Evolutionary conservation across 345 rosid genomes (phyloP), one percentile per base, ranked within the genome.

Genomic region (Firmiana major): DNA sequence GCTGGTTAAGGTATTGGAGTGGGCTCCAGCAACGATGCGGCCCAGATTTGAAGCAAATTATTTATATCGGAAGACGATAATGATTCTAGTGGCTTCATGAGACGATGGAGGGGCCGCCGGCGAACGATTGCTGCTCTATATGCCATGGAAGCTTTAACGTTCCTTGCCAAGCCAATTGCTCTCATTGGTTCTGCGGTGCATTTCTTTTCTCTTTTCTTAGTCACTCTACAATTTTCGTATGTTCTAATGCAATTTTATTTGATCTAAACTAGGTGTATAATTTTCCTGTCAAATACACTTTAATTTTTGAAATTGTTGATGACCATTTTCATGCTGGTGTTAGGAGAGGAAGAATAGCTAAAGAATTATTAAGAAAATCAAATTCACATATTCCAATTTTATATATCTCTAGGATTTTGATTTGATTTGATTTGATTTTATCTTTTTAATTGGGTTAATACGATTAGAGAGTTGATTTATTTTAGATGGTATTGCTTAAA

Each of bases 181-280:
- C 98, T 48, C 99, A 93, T 79, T 95, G 99, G 99, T 93, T 95
- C 75, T 95, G 98, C 84, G 94, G 99, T 94, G 28, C 71, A 15
- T 64, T 48, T 45, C 79, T 9, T 72, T 62, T 43, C 22, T 34
- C 34, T 1, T 5, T 43, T 57, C 57, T 55, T 17, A 15, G 3
- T 36, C 66, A 38, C 40, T 38, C 40, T 38, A 38, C 4, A 15
- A n/a, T 6, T 53, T 36, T 51, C 16, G 17, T 49, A 7, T 22
- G 34, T 73, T 36, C 22, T 8, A 17, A 31, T 71, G 17, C 5
- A 17, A 51, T 17, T 19, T 48, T 9, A 31, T 51, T 71, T 71
- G 13, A 69, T 69, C 38, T 26, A 13, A n/a, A 13, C 57, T 12
- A 46, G 38, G 22, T 26, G 4, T 46, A 46, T 48, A 0, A 19